Evolutionary conservation across 1,139 yeast genomes (phyloP).

Genomic region (Geotrichum klebahnii): DNA sequence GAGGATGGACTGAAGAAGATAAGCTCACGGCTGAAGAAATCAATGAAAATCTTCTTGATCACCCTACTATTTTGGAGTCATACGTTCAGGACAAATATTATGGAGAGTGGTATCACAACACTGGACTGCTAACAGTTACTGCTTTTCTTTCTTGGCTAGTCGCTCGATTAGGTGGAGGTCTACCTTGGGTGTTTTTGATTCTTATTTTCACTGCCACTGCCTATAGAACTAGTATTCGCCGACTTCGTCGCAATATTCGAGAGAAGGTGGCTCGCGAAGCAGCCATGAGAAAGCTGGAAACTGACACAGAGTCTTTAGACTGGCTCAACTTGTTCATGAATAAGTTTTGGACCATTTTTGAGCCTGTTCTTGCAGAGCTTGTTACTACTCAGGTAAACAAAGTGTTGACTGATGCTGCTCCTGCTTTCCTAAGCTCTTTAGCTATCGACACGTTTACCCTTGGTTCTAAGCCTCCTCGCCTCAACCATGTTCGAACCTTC

Average conservation of each 20-base stretch:
- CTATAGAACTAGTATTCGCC: slow-evolving; percentile 79
- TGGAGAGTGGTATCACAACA: slow-evolving; percentile 96
- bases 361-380: slow-evolving; percentile 84
- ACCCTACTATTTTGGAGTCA: slow-evolving; percentile 65
- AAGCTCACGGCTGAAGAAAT: slow-evolving; percentile 52
- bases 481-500: slow-evolving; percentile 82
- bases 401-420: slow-evolving; percentile 66
- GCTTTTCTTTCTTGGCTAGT: slow-evolving; percentile 70
- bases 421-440: slow-evolving; percentile 72
- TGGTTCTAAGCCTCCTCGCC: slow-evolving; percentile 92
- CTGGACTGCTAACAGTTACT: slow-evolving; percentile 61
- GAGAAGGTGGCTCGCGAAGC: slow-evolving; percentile 83
- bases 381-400: slow-evolving; percentile 83
- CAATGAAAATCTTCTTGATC: slow-evolving; percentile 64
- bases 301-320: slow-evolving; percentile 88
- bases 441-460: slow-evolving; percentile 87
- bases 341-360: slow-evolving; percentile 86
- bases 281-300: slow-evolving; percentile 72
- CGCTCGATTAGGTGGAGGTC: slow-evolving; percentile 71
- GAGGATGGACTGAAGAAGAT: slow-evolving; percentile 74
- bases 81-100: slow-evolving; percentile 66
- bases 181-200: slow-evolving; percentile 77
- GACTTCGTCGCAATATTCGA: slow-evolving; percentile 67
- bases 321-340: slow-evolving; percentile 87
- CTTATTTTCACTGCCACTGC: slow-evolving; percentile 57